Percentiles rank a stretch among this genome's conserved stretches.
These are phyloP conservation scores for Amesomyces nigricolor DNA, from an alignment of 2,329 filamentous ascomycete genomes.

Conservation along the genomic window DNA sequence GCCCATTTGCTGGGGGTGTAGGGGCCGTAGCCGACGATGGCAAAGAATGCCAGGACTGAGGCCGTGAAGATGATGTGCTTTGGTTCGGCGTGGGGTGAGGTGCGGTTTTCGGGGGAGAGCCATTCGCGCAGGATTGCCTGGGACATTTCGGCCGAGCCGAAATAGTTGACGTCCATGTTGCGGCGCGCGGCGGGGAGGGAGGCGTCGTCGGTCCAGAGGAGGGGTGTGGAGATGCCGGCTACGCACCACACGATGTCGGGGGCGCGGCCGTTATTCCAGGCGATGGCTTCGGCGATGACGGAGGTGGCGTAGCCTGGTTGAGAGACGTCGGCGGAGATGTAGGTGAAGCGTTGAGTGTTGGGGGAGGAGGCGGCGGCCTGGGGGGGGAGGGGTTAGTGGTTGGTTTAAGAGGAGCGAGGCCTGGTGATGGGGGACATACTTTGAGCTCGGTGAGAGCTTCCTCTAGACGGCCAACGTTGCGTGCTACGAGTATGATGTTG, in stretches of 20 bases:
- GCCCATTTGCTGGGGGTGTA: constrained; percentile 86
- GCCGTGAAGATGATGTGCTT: constrained; percentile 86
- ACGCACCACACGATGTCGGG: constrained; percentile 91
- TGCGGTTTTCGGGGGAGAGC: constrained; percentile 48
- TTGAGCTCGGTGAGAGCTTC: constrained; percentile 60
- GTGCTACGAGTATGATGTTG: constrained; percentile 78
- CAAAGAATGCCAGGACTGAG: constrained; percentile 68
- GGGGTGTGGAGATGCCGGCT: constrained; percentile 68
- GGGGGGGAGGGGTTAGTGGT: constrained; percentile 4
- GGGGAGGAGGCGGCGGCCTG: constrained; percentile 61
- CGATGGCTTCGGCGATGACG: constrained; percentile 64
- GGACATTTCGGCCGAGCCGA: constrained; percentile 77
- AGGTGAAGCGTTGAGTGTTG: constrained; percentile 69
- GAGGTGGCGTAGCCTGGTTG: constrained; percentile 61
- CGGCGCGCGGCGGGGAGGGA: constrained; percentile 59
- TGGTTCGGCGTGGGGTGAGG: constrained; percentile 43
- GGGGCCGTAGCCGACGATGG: constrained; percentile 73
- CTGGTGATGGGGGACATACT: constrained; percentile 34
- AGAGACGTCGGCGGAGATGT: constrained; percentile 78
- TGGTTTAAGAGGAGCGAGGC: neutral
- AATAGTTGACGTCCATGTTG: constrained; percentile 94
- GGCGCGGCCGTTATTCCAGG: constrained; percentile 68
- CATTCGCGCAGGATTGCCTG: constrained; percentile 72
- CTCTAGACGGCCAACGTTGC: constrained; percentile 69
- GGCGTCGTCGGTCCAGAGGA: constrained; percentile 74